phyloP scores from a whole-genome alignment of 2,329 filamentous ascomycete genomes.

The Scytalidium sp. region DNA sequence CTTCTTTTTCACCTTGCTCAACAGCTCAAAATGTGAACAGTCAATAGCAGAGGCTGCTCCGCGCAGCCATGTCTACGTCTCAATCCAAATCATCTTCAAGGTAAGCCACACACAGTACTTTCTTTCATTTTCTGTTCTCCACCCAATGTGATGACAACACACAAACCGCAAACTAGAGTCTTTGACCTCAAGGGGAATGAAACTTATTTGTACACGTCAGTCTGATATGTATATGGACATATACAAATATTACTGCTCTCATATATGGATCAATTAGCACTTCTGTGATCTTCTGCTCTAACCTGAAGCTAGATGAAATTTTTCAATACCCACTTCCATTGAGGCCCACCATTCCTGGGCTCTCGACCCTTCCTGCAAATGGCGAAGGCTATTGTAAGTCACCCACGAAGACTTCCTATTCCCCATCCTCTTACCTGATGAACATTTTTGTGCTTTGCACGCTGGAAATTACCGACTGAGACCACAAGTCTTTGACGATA shows the following conservation, averaged over 20 bases:
- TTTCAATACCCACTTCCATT: not conserved
- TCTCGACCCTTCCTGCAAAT: slow-evolving; percentile 1
- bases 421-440: slow-evolving; percentile 31
- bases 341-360: not conserved
- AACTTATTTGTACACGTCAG: slow-evolving; percentile 87
- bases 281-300: no score
- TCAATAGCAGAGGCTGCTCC: slow-evolving; percentile 11
- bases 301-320: not conserved
- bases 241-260: no score
- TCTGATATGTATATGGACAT: slow-evolving; percentile 59
- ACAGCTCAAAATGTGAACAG: slow-evolving; percentile 17
- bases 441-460: slow-evolving; percentile 34
- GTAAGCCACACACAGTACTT: slow-evolving; percentile 17
- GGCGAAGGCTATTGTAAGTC: not conserved
- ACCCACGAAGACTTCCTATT: slow-evolving; percentile 14
- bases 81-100: slow-evolving; percentile 3
- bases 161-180: slow-evolving; percentile 95
- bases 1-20: slow-evolving; percentile 10
- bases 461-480: slow-evolving; percentile 98
- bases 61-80: slow-evolving; percentile 6
- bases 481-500: slow-evolving; percentile 69
- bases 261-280: no score
- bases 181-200: slow-evolving; percentile 85
- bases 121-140: slow-evolving; percentile 15
- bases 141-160: slow-evolving; percentile 71